These are phyloP conservation scores for Ceratocystis papillata DNA, from an alignment of 2,329 filamentous ascomycete species.

Conservation along the genomic window DNA sequence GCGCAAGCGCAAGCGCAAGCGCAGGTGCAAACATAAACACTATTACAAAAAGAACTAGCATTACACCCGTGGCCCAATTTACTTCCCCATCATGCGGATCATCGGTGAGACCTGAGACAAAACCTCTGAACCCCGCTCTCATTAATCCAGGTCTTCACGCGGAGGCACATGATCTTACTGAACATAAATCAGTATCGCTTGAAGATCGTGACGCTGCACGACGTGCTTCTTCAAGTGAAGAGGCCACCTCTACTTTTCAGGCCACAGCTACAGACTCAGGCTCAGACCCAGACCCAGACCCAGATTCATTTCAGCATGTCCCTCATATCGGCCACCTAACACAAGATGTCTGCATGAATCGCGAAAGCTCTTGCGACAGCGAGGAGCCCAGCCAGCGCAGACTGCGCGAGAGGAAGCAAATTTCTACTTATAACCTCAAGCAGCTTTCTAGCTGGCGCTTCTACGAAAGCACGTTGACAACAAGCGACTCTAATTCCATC, in stretches of 20 bases:
- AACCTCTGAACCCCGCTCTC: too few relatives aligned
- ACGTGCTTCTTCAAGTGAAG: not conserved
- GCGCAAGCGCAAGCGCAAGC: too few relatives aligned
- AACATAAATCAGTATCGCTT: not conserved
- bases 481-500: not conserved
- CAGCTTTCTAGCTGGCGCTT: slow-evolving; percentile 39
- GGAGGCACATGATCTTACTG: too few relatives aligned
- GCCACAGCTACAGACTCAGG: not conserved
- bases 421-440: slow-evolving; percentile 45
- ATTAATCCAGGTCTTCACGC: too few relatives aligned
- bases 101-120: too few relatives aligned
- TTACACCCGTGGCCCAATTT: too few relatives aligned
- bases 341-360: not conserved
- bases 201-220: not conserved
- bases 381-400: not conserved
- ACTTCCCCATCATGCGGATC: too few relatives aligned
- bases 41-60: too few relatives aligned
- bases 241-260: not conserved
- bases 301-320: not conserved
- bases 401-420: slow-evolving; percentile 10
- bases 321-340: not conserved
- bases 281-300: not conserved
- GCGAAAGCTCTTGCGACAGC: not conserved
- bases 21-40: too few relatives aligned
- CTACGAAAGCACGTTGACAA: not conserved